Percentiles rank a stretch among this genome's conserved stretches.
phyloP scores from a whole-genome alignment of 2,329 filamentous ascomycete genomes.

The Rutstroemia sp. region DNA sequence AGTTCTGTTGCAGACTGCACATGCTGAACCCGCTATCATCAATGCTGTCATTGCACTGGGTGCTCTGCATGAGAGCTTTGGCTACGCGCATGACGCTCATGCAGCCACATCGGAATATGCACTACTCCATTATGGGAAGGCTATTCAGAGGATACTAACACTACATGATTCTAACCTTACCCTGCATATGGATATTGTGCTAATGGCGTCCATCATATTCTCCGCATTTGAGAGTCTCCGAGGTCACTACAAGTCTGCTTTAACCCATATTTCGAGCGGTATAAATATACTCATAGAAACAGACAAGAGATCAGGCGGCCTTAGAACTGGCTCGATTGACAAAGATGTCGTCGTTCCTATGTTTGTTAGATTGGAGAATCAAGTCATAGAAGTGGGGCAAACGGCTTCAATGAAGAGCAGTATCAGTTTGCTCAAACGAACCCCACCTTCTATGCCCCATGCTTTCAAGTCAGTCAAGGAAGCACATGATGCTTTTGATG shows the following conservation, averaged over 20 bases:
- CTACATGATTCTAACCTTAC: not conserved
- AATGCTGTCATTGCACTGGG: constrained; percentile 17
- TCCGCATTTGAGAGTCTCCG: not conserved
- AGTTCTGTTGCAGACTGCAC: constrained; percentile 13
- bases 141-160: not conserved
- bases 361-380: constrained; percentile 1
- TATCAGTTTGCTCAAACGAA: not conserved
- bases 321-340: not conserved
- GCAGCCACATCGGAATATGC: not conserved
- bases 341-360: constrained; percentile 1
- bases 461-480: not conserved
- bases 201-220: constrained; percentile 2
- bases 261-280: constrained; percentile 1
- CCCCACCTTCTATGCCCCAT: not conserved
- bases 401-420: not conserved
- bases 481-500: not conserved
- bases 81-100: not conserved
- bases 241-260: not conserved
- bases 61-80: constrained; percentile 11
- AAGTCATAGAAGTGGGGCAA: constrained; percentile 1
- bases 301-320: not conserved
- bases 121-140: not conserved
- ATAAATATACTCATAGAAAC: constrained; percentile 1
- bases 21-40: constrained; percentile 13
- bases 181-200: not conserved